Evolutionary conservation across 108 stramenopile species (phyloP).

Genomic region (Schizochytrium sp.): DNA sequence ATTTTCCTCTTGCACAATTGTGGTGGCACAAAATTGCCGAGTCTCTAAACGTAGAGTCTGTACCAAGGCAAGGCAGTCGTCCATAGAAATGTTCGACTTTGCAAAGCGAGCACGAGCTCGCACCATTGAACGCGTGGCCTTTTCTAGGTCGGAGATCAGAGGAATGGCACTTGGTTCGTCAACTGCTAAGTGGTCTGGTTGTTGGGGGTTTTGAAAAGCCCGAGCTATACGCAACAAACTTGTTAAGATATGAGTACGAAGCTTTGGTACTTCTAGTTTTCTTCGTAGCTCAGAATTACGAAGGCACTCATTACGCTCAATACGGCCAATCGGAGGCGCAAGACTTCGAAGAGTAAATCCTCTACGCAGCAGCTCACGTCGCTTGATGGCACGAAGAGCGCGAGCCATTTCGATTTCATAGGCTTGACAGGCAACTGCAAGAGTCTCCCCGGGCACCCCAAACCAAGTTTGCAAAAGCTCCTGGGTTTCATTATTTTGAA

Average conservation of each 20-base stretch:
- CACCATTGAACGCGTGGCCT: neutral
- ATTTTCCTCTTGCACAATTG: no score
- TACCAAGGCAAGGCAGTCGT: no score
- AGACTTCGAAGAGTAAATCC: neutral
- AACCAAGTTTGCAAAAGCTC: neutral
- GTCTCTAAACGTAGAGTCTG: no score
- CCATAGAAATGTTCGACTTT: neutral
- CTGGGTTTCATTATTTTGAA: neutral
- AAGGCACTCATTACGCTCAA: neutral
- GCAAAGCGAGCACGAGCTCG: conserved; percentile 12
- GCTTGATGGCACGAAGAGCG: neutral
- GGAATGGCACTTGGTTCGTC: neutral
- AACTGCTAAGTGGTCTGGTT: no score
- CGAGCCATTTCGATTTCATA: neutral
- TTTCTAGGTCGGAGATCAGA: neutral
- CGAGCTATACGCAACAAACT: neutral
- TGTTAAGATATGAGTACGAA: neutral
- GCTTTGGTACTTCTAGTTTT: neutral
- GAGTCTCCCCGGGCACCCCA: neutral
- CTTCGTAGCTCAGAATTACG: neutral
- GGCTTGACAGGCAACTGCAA: neutral
- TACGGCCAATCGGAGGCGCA: neutral
- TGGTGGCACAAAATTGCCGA: no score
- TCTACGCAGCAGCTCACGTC: neutral
- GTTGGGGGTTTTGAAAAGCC: neutral